Conservation (phyloP, 1,139 yeast genomes). For the Suhomyces kunorum region DNA sequence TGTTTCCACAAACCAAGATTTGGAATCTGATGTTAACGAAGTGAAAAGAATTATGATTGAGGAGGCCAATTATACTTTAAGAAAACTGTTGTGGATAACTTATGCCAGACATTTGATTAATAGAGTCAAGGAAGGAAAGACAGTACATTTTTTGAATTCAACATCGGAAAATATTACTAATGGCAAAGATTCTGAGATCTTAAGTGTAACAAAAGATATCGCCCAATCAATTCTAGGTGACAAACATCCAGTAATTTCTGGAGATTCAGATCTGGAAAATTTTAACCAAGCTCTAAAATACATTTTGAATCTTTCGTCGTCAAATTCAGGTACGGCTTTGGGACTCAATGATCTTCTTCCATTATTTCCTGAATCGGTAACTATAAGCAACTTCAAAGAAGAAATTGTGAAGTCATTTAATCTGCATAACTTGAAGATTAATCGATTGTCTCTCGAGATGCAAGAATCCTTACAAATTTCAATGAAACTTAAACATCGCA, state of each 20-base stretch:
- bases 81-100: slow-evolving; percentile 74
- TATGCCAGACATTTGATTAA: slow-evolving; percentile 63
- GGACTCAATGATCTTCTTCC: slow-evolving; percentile 83
- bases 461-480: slow-evolving; percentile 69
- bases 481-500: slow-evolving; percentile 59
- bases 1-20: not conserved
- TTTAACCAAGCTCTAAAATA: slow-evolving; percentile 36
- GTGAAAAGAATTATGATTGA: slow-evolving; percentile 33
- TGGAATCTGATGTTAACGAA: slow-evolving; percentile 5
- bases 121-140: slow-evolving; percentile 31
- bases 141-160: slow-evolving; percentile 23
- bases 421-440: slow-evolving; percentile 65
- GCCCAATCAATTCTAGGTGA: not conserved
- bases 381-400: slow-evolving; percentile 79
- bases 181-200: slow-evolving; percentile 4
- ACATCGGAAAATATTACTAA: slow-evolving; percentile 13
- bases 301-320: slow-evolving; percentile 46
- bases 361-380: slow-evolving; percentile 77
- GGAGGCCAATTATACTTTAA: slow-evolving; percentile 42
- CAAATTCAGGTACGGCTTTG: slow-evolving; percentile 29
- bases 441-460: slow-evolving; percentile 71
- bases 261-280: slow-evolving; percentile 17
- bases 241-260: not conserved
- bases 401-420: slow-evolving; percentile 81
- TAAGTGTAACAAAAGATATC: slow-evolving; percentile 2